phyloP scores from a whole-genome alignment of 2,329 filamentous ascomycete genomes.

The Penicillium sp. region DNA sequence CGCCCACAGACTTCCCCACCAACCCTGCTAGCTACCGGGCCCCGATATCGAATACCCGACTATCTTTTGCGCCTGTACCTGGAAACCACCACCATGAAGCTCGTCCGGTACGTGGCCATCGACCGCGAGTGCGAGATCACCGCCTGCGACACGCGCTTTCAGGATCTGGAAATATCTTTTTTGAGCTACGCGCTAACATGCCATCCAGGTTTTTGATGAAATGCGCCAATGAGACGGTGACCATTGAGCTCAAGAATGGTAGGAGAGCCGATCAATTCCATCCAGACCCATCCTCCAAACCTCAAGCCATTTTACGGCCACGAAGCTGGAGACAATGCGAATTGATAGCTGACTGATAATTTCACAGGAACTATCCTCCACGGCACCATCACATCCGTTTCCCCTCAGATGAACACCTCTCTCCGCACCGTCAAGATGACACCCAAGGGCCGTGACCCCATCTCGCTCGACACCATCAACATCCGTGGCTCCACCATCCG shows the following conservation, averaged over 20 bases:
- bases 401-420: conserved; percentile 97
- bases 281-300: neutral
- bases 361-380: conserved; percentile 83
- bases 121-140: neutral
- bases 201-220: conserved; percentile 90
- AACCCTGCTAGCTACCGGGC: conserved; percentile 4
- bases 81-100: conserved; percentile 71
- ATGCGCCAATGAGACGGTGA: conserved; percentile 97
- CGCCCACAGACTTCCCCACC: conserved; percentile 12
- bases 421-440: conserved; percentile 98
- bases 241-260: conserved; percentile 98
- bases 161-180: conserved; percentile 10
- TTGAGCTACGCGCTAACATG: conserved; percentile 17
- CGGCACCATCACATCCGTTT: conserved; percentile 94
- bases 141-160: conserved; percentile 13
- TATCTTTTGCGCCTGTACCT: neutral
- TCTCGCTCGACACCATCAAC: conserved; percentile 92
- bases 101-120: conserved; percentile 74
- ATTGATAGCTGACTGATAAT: conserved; percentile 1
- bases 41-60: neutral
- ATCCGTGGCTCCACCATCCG: conserved; percentile 93
- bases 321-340: neutral
- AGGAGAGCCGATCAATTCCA: conserved; percentile 24
- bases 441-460: conserved; percentile 77
- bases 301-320: neutral